These are phyloP conservation scores for Gardenia jasminoides DNA, from an alignment of 257 asterid species.

Conservation along the genomic window DNA sequence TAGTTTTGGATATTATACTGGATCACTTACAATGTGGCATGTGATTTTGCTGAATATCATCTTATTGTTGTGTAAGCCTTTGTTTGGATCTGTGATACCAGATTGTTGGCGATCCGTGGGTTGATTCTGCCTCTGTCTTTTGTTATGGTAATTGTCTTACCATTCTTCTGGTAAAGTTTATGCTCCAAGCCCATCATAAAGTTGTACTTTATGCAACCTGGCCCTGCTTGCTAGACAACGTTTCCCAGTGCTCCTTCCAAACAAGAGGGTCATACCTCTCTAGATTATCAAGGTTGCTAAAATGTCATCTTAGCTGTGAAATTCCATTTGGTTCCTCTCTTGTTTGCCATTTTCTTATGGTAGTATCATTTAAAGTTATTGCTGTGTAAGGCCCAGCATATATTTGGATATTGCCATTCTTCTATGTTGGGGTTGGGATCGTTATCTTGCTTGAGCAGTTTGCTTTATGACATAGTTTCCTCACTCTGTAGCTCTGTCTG, in stretches of 20 bases:
- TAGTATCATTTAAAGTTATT: neutral
- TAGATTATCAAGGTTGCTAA: neutral
- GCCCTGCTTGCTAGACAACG: neutral
- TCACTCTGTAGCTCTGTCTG: no score
- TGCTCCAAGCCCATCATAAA: neutral
- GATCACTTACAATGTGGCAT: neutral
- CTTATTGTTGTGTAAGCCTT: neutral
- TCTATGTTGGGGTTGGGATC: no score
- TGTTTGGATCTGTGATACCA: neutral
- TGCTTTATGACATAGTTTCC: no score
- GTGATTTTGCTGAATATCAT: neutral
- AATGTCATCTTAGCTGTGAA: neutral
- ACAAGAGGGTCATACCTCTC: neutral
- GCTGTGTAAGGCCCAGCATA: no score
- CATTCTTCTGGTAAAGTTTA: neutral
- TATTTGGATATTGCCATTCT: no score
- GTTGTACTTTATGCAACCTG: neutral
- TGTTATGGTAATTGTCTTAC: neutral
- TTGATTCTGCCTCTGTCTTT: constrained; percentile 5
- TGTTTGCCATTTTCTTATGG: neutral
- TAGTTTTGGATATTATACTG: neutral
- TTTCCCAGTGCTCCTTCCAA: neutral
- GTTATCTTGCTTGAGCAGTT: no score
- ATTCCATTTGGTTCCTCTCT: neutral
- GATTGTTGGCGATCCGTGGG: neutral